Percentiles rank a stretch among this genome's conserved stretches.
phyloP scores from a whole-genome alignment of 2,329 filamentous ascomycete genomes.

The Xylaria sp. region DNA sequence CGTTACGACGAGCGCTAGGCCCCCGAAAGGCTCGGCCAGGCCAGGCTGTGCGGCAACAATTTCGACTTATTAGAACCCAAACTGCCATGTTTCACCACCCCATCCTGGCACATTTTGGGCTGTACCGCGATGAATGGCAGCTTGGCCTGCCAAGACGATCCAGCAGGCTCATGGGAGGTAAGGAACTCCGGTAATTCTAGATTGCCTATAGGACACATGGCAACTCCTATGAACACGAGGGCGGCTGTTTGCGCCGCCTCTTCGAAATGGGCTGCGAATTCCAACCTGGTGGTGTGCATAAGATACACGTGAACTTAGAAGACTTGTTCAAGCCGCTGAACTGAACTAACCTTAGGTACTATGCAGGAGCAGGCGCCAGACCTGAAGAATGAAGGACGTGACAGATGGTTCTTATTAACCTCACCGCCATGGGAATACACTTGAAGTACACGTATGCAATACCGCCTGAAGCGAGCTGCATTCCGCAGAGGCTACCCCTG shows the following conservation, averaged over 20 bases:
- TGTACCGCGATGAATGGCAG: not conserved
- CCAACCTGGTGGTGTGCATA: not conserved
- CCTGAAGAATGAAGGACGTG: not conserved
- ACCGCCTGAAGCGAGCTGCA: conserved; percentile 24
- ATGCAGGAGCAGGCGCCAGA: not conserved
- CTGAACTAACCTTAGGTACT: not conserved
- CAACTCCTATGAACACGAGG: not conserved
- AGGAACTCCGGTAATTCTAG: not conserved
- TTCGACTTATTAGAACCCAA: not conserved
- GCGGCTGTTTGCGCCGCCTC: not conserved
- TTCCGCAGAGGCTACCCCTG: conserved; percentile 20
- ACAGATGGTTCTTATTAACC: conserved; percentile 5
- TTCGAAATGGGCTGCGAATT: not conserved
- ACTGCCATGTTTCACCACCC: not conserved
- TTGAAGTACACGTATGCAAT: not conserved
- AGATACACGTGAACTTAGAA: not conserved
- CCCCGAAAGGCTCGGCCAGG: not conserved
- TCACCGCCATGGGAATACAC: conserved; percentile 22
- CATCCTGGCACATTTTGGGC: not conserved
- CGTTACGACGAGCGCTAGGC: not conserved
- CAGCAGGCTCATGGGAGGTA: not conserved
- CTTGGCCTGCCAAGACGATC: no score
- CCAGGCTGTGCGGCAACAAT: not conserved
- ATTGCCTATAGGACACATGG: not conserved
- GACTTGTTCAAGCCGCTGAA: not conserved